Base-by-base conservation (phyloP, 495 filamentous ascomycete species). In the Xylaria scruposa region DNA sequence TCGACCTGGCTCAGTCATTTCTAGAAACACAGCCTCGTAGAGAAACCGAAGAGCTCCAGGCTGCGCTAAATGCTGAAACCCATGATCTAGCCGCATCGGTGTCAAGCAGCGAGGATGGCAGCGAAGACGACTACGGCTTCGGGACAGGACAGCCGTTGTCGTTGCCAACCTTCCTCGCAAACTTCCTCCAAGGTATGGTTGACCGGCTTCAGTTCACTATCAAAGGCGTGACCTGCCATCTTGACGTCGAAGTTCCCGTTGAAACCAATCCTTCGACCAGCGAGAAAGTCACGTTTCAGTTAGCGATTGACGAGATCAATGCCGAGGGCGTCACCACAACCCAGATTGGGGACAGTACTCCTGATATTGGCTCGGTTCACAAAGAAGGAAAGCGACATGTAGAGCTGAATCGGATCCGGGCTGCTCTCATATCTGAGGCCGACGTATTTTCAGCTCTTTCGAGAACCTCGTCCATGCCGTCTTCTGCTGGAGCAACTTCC, bases 1-100 rank as follows among this genome's bases (percentile, higher is more conserved):
- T 91, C 72, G 91, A 95, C 70, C 86, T 98, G 40, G 95, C 95
- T 4, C 87, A 94, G 78, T 97, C 93, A 0, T 98, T 97, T 80
- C 84, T 98, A 17, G 87, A 94, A 73, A 88, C 93, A 1, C 93
- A 98, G 74, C 92, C 94, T 53, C 77, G 77, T 13, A 88, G 91
- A 68, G 92, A 96, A 76, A 92, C 90, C 74, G 87, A 87, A 44
- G 88, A 94, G 79, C 83, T 98, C 38, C 88, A 96, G 80, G 90
- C 92, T 66, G 93, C 92, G 6, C 84, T 98, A 21, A 84, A 89
- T 31, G 86, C 88, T 6, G 86, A 92, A 70, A 90, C 90, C 7
- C 88, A 90, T 61, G 90, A 91, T 40, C 75, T 91, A n/a, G 83
- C 86, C 10, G 83, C 86, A 0, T 88, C 88, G 10, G 75, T 86